phyloP scores from a whole-genome alignment of 352 stramenopile species.

The Phytophthora citrophthora region DNA sequence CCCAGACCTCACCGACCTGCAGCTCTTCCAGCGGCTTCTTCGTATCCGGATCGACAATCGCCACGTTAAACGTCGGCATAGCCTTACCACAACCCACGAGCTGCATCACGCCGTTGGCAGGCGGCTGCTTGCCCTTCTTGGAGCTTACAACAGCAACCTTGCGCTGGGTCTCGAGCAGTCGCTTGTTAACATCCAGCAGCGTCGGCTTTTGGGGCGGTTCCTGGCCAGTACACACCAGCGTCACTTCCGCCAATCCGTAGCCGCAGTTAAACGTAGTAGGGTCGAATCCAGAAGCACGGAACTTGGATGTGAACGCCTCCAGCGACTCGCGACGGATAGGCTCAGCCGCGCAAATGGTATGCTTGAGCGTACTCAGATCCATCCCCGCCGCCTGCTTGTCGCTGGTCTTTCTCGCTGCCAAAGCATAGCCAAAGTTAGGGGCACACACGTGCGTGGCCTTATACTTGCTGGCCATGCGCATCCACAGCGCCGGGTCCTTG shows the following conservation, averaged over 20 bases:
- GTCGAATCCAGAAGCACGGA: slow-evolving; percentile 63
- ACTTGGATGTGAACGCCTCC: slow-evolving; percentile 76
- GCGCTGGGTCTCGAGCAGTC: slow-evolving; percentile 60
- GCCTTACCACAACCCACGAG: slow-evolving; percentile 84
- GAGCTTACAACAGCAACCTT: slow-evolving; percentile 44
- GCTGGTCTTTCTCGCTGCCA: slow-evolving; percentile 77
- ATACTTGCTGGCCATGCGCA: slow-evolving; percentile 78
- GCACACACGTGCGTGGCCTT: slow-evolving; percentile 80
- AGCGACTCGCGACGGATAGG: slow-evolving; percentile 82
- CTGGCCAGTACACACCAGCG: slow-evolving; percentile 79
- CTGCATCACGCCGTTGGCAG: slow-evolving; percentile 49
- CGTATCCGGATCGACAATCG: slow-evolving; percentile 72
- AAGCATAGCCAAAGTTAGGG: slow-evolving; percentile 83
- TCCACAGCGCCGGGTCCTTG: slow-evolving; percentile 85
- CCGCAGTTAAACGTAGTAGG: slow-evolving; percentile 81
- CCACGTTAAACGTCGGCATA: slow-evolving; percentile 78
- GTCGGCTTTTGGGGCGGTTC: slow-evolving; percentile 64
- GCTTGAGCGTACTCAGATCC: slow-evolving; percentile 72
- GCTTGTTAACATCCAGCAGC: slow-evolving; percentile 74
- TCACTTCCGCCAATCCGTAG: slow-evolving; percentile 86
- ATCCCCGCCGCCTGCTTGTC: slow-evolving; percentile 64
- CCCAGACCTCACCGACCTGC: slow-evolving; percentile 93
- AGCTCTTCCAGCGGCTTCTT: slow-evolving; percentile 52
- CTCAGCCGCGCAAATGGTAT: slow-evolving; percentile 82
- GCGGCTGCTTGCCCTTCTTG: slow-evolving; percentile 24